Conservation (phyloP, 306 rosid species). For the Trichosanthes cucumerina region DNA sequence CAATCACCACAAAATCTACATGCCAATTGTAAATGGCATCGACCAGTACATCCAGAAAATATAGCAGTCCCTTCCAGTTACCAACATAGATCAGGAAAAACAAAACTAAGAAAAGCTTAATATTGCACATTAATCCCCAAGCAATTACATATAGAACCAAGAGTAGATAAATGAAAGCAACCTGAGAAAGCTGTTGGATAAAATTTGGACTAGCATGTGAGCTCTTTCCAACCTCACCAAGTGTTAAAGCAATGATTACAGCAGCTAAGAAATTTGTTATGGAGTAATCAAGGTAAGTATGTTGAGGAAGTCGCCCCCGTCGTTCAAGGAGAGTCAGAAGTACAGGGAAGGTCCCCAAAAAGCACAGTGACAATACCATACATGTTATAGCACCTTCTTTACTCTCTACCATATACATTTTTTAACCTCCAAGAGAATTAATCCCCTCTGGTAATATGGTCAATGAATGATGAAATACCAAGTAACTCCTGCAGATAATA, state of each 20-base stretch:
- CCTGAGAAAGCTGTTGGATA: slow-evolving; percentile 65
- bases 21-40: not conserved
- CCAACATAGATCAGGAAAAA: not conserved
- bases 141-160: not conserved
- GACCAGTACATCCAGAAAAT: too few species aligned
- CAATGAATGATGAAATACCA: not conserved
- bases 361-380: slow-evolving; percentile 55
- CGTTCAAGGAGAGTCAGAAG: slow-evolving; percentile 56
- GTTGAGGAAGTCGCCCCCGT: slow-evolving; percentile 89
- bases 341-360: slow-evolving; percentile 88
- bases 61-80: not conserved
- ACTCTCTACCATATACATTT: slow-evolving; percentile 76
- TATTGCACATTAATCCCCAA: not conserved
- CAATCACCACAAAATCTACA: not conserved
- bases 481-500: not conserved
- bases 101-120: not conserved
- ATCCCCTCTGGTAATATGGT: not conserved
- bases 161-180: not conserved
- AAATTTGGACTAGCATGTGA: slow-evolving; percentile 40
- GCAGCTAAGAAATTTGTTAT: slow-evolving; percentile 75
- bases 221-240: slow-evolving; percentile 62
- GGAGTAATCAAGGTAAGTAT: slow-evolving; percentile 80
- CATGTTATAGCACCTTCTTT: slow-evolving; percentile 77
- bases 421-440: slow-evolving; percentile 10
- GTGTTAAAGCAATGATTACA: slow-evolving; percentile 63